A percentile compares a stretch with the other conserved stretches of the same genome.
Conservation (phyloP, 164 flowering plant species). For the Berberis vulgaris region DNA sequence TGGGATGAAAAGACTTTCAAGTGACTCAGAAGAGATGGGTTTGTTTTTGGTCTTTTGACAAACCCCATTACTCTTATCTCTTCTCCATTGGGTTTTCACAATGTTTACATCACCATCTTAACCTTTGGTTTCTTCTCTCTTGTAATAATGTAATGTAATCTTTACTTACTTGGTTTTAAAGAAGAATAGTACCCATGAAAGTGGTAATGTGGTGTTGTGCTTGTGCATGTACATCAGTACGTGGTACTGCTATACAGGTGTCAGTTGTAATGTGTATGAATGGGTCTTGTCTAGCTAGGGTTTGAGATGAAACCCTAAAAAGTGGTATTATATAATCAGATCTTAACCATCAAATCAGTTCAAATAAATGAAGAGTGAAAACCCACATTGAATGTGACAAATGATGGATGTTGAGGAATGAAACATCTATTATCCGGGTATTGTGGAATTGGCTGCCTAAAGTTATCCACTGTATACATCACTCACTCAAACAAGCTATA, state of each 20-base stretch:
- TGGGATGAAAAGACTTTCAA: constrained; percentile 19
- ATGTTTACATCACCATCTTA: neutral
- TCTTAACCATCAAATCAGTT: constrained; percentile 29
- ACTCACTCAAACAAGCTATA: no score
- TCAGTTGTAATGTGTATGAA: neutral
- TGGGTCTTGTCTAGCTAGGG: constrained; percentile 13
- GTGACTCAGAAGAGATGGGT: constrained; percentile 5
- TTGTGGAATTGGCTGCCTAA: no score
- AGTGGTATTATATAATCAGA: constrained; percentile 7
- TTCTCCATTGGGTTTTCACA: neutral
- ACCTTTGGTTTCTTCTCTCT: constrained; percentile 1
- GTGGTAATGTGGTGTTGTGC: no score
- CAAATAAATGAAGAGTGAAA: neutral
- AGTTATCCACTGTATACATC: no score
- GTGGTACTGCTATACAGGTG: constrained; percentile 4
- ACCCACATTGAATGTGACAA: neutral
- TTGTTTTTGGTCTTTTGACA: constrained; percentile 12
- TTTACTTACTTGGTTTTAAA: no score
- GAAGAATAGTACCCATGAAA: no score
- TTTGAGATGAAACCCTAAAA: constrained; percentile 7
- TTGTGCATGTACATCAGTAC: neutral
- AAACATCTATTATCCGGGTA: no score
- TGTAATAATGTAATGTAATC: no score
- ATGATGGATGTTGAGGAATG: neutral
- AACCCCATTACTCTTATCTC: neutral